These are phyloP conservation scores for Jackrogersella multiformis DNA, from an alignment of 495 filamentous ascomycete genomes.

Conservation along the genomic window DNA sequence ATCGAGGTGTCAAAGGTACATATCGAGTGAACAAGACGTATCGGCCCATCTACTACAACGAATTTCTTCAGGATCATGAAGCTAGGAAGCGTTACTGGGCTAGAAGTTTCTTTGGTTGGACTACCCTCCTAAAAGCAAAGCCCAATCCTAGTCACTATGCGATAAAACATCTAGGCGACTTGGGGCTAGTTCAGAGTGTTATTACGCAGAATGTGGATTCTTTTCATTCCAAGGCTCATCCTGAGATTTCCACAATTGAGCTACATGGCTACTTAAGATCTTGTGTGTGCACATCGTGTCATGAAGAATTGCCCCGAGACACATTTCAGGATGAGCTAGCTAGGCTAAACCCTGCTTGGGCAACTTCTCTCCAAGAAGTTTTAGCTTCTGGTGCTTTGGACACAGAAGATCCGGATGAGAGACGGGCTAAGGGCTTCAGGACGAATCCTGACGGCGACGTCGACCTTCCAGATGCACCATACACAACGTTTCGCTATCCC, in stretches of 20 bases:
- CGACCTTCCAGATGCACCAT: constrained; percentile 86
- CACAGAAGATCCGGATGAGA: constrained; percentile 78
- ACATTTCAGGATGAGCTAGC: constrained; percentile 81
- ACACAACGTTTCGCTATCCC: constrained; percentile 90
- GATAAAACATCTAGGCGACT: constrained; percentile 70
- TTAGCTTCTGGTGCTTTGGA: constrained; percentile 76
- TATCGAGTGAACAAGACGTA: constrained; percentile 91
- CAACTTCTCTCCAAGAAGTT: constrained; percentile 74
- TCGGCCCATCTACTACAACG: constrained; percentile 90
- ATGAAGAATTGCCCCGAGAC: constrained; percentile 69
- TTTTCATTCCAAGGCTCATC: constrained; percentile 83
- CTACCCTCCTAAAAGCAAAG: constrained; percentile 74
- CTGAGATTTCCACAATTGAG: constrained; percentile 77
- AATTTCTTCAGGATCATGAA: constrained; percentile 84
- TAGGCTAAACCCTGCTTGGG: constrained; percentile 86
- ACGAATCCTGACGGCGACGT: constrained; percentile 96
- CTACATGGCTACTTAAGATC: constrained; percentile 89
- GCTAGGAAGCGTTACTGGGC: constrained; percentile 96
- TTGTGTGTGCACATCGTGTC: constrained; percentile 82
- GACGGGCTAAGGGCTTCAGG: constrained; percentile 72
- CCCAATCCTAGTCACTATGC: constrained; percentile 86
- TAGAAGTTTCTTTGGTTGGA: constrained; percentile 92
- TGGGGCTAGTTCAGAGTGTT: constrained; percentile 77
- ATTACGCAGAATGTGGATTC: constrained; percentile 98
- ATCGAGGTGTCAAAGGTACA: constrained; percentile 87